These are phyloP conservation scores for Cercospora citrullina DNA, from an alignment of 2,329 filamentous ascomycete genomes.

Conservation along the genomic window DNA sequence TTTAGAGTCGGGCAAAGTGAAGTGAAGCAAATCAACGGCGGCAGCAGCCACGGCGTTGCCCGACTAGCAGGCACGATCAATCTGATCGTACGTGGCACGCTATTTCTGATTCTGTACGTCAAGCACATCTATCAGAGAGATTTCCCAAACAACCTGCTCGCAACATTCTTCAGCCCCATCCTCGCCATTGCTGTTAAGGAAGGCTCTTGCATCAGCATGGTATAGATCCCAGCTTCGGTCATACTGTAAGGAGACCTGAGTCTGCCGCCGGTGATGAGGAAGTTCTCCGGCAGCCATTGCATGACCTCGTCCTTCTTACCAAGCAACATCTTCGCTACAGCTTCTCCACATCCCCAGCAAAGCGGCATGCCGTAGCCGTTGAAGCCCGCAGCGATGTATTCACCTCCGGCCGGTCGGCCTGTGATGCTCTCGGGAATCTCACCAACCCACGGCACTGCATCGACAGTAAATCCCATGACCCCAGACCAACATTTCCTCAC, in stretches of 20 bases:
- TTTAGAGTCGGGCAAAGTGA: not conserved
- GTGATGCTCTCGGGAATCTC: conserved; percentile 14
- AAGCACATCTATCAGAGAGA: not conserved
- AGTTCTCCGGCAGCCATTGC: conserved; percentile 21
- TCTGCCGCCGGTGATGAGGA: conserved; percentile 20
- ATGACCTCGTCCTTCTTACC: conserved; percentile 17
- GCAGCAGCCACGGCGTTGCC: not conserved
- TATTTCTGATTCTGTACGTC: not conserved
- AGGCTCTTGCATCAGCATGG: conserved; percentile 20
- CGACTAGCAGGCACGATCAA: too few relatives aligned
- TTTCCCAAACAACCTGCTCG: not conserved
- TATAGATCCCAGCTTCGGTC: conserved; percentile 20
- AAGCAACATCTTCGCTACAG: conserved; percentile 29
- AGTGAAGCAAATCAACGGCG: not conserved
- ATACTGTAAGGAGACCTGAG: conserved; percentile 18
- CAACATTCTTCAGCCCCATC: not conserved
- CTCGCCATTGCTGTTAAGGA: not conserved
- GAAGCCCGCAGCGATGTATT: conserved; percentile 28
- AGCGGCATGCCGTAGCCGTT: conserved; percentile 30
- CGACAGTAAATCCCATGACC: conserved; percentile 14
- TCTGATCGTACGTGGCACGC: too few relatives aligned
- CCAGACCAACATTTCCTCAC: conserved; percentile 25
- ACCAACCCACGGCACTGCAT: conserved; percentile 21
- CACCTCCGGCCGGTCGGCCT: conserved; percentile 16
- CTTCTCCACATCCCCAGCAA: conserved; percentile 28